These are phyloP conservation scores for Calonectria pteridis DNA, from an alignment of 2,329 filamentous ascomycete genomes.

Conservation along the genomic window DNA sequence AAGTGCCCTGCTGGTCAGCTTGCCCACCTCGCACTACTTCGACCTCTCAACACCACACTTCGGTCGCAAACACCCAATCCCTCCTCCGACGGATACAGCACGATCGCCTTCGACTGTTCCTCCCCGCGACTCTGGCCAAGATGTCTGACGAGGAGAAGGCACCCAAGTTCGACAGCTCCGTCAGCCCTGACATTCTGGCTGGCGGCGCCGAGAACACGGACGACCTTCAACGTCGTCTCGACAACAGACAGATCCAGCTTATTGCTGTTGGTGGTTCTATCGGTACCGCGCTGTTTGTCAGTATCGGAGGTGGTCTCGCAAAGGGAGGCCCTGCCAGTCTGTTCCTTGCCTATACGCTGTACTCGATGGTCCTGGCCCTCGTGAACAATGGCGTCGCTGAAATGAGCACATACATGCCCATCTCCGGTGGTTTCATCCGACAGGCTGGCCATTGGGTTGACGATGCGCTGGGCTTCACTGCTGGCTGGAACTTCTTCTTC, in stretches of 20 bases:
- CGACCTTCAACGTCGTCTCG: conserved; percentile 60
- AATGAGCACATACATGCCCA: conserved; percentile 73
- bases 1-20: not conserved
- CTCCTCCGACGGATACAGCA: not conserved
- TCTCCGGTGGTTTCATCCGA: conserved; percentile 73
- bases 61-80: conserved; percentile 14
- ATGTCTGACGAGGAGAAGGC: conserved; percentile 44
- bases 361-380: conserved; percentile 67
- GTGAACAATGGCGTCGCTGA: conserved; percentile 76
- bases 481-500: conserved; percentile 60
- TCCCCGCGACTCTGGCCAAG: not conserved
- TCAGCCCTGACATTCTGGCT: conserved; percentile 41
- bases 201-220: conserved; percentile 49
- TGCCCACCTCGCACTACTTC: not conserved
- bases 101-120: not conserved
- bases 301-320: conserved; percentile 67
- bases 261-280: conserved; percentile 71
- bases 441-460: conserved; percentile 75
- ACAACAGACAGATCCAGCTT: conserved; percentile 69
- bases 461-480: conserved; percentile 71
- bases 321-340: conserved; percentile 62
- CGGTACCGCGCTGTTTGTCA: conserved; percentile 71
- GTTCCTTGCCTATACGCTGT: conserved; percentile 70
- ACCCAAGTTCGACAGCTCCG: conserved; percentile 43
- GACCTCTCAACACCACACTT: not conserved